These are phyloP conservation scores for Tricholomella constricta DNA, from an alignment of 768 basidiomycete species.

Conservation along the genomic window DNA sequence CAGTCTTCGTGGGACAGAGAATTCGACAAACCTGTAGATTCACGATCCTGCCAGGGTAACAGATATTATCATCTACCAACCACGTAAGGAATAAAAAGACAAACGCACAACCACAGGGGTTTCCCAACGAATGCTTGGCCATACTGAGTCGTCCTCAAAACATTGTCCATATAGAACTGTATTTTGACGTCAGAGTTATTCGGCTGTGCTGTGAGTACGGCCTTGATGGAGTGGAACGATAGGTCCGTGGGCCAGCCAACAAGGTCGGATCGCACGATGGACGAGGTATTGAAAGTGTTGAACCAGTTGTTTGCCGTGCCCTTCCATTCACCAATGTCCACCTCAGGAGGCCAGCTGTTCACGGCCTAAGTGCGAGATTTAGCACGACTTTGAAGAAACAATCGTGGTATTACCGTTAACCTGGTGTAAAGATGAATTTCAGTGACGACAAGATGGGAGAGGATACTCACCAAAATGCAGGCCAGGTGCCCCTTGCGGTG, in stretches of 20 bases:
- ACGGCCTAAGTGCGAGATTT: conserved; percentile 30
- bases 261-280: conserved; percentile 39
- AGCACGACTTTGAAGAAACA: background rate
- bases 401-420: conserved; percentile 29
- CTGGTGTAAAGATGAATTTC: conserved; percentile 13
- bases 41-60: conserved; percentile 35
- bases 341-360: conserved; percentile 44
- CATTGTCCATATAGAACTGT: conserved; percentile 44
- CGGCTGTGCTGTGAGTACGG: conserved; percentile 39
- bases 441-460: background rate
- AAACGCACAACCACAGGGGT: conserved; percentile 43
- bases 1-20: background rate
- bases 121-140: conserved; percentile 42
- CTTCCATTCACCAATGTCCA: conserved; percentile 49
- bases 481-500: conserved; percentile 43
- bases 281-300: conserved; percentile 48
- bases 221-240: conserved; percentile 44
- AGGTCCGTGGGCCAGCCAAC: conserved; percentile 44
- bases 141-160: conserved; percentile 37
- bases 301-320: conserved; percentile 45
- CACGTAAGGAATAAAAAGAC: background rate
- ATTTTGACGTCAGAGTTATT: conserved; percentile 40
- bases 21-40: conserved; percentile 36
- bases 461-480: conserved; percentile 40
- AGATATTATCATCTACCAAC: background rate